Conservation (phyloP, 768 basidiomycete genomes). For the Paxillus involutus region DNA sequence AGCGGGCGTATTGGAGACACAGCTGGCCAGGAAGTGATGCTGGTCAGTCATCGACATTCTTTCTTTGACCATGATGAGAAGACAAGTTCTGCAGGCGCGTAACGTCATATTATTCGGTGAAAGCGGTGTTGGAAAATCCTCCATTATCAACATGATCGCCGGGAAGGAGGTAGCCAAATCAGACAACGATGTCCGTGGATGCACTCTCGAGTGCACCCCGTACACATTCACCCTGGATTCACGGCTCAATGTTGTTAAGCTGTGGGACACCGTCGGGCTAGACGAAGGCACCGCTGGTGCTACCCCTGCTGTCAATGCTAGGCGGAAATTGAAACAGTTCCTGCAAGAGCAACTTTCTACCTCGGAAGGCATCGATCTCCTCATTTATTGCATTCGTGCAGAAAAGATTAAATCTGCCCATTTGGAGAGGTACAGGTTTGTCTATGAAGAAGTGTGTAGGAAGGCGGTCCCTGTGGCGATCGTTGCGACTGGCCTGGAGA, state of each 20-base stretch:
- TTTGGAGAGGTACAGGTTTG: constrained; percentile 21
- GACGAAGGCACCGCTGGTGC: constrained; percentile 27
- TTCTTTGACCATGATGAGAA: background rate
- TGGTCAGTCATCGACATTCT: too few species aligned
- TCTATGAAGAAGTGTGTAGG: constrained; percentile 25
- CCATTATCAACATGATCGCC: constrained; percentile 37
- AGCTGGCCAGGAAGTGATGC: too few species aligned
- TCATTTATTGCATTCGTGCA: constrained; percentile 30
- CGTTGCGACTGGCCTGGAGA: constrained; percentile 29
- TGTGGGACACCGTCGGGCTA: constrained; percentile 38
- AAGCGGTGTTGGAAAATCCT: constrained; percentile 39
- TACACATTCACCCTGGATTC: constrained; percentile 20
- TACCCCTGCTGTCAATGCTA: constrained; percentile 12
- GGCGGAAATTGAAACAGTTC: constrained; percentile 20
- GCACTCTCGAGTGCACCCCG: constrained; percentile 22
- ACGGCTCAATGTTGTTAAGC: constrained; percentile 10
- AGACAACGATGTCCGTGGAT: constrained; percentile 29
- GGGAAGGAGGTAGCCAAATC: constrained; percentile 24
- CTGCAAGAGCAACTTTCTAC: constrained; percentile 22
- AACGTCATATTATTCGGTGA: constrained; percentile 38
- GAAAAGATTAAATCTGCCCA: constrained; percentile 16
- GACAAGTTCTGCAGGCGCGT: constrained; percentile 6
- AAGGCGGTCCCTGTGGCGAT: constrained; percentile 24
- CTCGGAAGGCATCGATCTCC: constrained; percentile 23
- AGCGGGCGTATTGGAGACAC: too few species aligned